A percentile compares a stretch with the other conserved stretches of the same genome.
Evolutionary conservation across 108 stramenopile genomes (phyloP).

Genomic region (Nitzschia putrida): DNA sequence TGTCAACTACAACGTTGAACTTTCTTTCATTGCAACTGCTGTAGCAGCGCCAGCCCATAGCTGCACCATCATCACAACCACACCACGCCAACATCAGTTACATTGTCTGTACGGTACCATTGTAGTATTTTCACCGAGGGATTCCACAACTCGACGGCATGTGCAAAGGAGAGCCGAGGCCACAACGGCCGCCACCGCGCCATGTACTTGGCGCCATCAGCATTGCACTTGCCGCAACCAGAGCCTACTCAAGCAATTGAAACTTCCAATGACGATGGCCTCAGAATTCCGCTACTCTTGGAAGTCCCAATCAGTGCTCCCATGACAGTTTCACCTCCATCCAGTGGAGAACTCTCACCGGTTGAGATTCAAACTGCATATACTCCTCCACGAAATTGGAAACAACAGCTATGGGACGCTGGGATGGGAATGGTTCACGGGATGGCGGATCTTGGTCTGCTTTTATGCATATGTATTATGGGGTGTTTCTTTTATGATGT

Average conservation of each 20-base stretch:
- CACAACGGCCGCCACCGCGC: slow-evolving; percentile 41
- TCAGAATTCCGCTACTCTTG: slow-evolving; percentile 32
- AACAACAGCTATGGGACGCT: slow-evolving; percentile 8
- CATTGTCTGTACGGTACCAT: not conserved
- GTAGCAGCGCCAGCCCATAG: no score
- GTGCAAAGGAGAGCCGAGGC: slow-evolving; percentile 7
- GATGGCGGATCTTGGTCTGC: slow-evolving; percentile 22
- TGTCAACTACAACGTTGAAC: no score
- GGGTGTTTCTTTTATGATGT: slow-evolving; percentile 42
- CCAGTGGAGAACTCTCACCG: slow-evolving; percentile 10
- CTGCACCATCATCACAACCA: no score
- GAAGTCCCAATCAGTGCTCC: slow-evolving; percentile 16
- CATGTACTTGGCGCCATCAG: slow-evolving; percentile 39
- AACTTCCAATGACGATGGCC: slow-evolving; percentile 1
- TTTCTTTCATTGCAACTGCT: no score
- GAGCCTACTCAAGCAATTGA: slow-evolving; percentile 6
- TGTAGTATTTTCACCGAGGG: not conserved
- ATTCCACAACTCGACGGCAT: not conserved
- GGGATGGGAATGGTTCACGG: slow-evolving; percentile 7
- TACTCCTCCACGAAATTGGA: slow-evolving; percentile 1
- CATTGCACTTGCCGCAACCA: slow-evolving; percentile 1
- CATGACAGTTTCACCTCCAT: slow-evolving; percentile 23
- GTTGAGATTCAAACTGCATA: slow-evolving; percentile 7
- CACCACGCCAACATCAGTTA: no score
- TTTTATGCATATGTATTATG: slow-evolving; percentile 29